These are phyloP conservation scores for Aspergillus jensenii DNA, from an alignment of 2,329 filamentous ascomycete species.

Conservation along the genomic window DNA sequence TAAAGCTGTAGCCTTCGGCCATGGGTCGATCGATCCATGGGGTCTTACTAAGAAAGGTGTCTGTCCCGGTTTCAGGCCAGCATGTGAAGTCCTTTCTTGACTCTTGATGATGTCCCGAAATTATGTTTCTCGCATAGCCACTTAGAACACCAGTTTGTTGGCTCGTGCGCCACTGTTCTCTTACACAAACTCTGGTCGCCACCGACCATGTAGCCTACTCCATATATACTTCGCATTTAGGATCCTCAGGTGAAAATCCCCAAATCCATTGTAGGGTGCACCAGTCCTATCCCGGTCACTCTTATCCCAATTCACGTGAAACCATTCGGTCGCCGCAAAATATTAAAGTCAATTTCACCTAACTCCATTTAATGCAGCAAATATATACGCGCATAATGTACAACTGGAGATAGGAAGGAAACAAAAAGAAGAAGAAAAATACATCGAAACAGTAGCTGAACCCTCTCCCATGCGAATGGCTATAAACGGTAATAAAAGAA, in stretches of 20 bases:
- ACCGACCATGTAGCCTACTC: background rate
- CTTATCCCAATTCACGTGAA: background rate
- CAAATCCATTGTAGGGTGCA: background rate
- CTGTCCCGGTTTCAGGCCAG: background rate
- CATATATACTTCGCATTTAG: background rate
- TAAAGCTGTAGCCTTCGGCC: background rate
- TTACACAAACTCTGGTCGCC: background rate
- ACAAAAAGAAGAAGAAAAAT: background rate
- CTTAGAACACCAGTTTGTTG: background rate
- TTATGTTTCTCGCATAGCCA: background rate
- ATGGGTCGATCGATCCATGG: background rate
- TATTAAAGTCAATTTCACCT: constrained; percentile 5
- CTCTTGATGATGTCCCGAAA: background rate
- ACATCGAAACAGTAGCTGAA: background rate
- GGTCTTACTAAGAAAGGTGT: background rate
- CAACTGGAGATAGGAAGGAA: constrained; percentile 1
- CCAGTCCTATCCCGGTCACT: background rate
- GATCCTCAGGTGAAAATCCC: background rate
- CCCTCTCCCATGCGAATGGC: background rate
- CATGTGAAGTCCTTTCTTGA: background rate
- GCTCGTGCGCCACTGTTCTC: background rate
- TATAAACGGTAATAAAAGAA: background rate
- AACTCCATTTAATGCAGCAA: constrained; percentile 16
- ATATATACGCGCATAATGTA: constrained; percentile 12
- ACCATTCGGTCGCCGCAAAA: background rate